Evolutionary conservation across 148 eudicot genomes (phyloP), one percentile per base, ranked within the genome.

Genomic region (Drosera capensis): DNA sequence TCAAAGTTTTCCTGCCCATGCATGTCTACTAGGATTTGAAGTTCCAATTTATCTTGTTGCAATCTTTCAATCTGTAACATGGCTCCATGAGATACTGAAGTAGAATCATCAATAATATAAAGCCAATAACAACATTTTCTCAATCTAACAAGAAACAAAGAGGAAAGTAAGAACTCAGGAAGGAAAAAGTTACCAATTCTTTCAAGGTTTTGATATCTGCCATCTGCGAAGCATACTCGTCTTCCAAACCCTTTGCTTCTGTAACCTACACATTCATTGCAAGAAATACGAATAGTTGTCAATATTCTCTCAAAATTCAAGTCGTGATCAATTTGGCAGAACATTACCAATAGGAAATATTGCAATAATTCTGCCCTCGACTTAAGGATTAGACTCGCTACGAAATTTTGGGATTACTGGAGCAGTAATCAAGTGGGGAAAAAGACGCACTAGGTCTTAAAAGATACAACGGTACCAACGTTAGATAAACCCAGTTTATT

Each of bases 1-100:
- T 80, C 97, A 57, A 74, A 73, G 49, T 62, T 80, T 66, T 74
- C 86, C 58, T 80, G 79, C 56, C 84, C 87, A 52, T 72, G 56
- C 79, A 84, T 83, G 60, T 84, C 92, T 67, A 84, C 63, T 23
- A 71, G 64, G 35, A 73, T 64, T 62, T 77, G 70, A 53, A 75
- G 55, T 62, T 88, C 93, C 40, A 58, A 44, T 57, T 78, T 77
- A 49, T 78, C 93, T 67, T 71, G 72, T 64, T 78, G 81, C 75
- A 69, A 63, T 56, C 68, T 78, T 75, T 73, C 84, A 55, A 74
- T 67, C 97, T 88, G 86, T 69, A 62, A 56, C 43, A 54, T 41
- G 39, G 16, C 42, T 31, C 19, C 23, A 43, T 31, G 43, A 62
- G 65, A 25, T 49, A 53, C 48, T 22, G 43, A 25, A 8, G 62